phyloP scores from a whole-genome alignment of 73 alveolate genomes.

The Paraurostyla sp. region DNA sequence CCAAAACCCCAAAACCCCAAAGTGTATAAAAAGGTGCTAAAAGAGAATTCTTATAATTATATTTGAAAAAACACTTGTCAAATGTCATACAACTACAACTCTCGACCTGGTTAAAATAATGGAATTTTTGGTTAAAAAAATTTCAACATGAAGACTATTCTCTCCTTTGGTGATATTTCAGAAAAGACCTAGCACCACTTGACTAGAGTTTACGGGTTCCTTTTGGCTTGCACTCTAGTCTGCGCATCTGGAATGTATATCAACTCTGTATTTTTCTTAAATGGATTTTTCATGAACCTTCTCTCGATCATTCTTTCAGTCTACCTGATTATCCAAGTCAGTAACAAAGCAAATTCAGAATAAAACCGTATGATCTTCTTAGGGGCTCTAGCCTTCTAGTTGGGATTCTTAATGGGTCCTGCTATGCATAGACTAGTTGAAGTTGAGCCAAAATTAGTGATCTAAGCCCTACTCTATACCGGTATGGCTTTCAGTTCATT shows the following conservation, averaged over 20 bases:
- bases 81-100: not conserved
- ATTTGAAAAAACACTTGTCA: not conserved
- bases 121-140: not conserved
- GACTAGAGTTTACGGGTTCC: slow-evolving; percentile 19
- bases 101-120: not conserved
- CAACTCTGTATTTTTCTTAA: not conserved
- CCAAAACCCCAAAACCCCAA: too few relatives aligned
- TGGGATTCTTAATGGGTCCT: slow-evolving; percentile 56
- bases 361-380: not conserved
- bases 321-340: not conserved
- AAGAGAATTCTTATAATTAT: not conserved
- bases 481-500: slow-evolving; percentile 72
- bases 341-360: not conserved
- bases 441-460: slow-evolving; percentile 64
- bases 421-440: not conserved
- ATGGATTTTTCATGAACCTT: slow-evolving; percentile 17
- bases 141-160: not conserved
- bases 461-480: slow-evolving; percentile 74
- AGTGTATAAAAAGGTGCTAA: too few relatives aligned
- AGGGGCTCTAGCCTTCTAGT: slow-evolving; percentile 43
- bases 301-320: not conserved
- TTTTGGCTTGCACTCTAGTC: not conserved
- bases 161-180: slow-evolving; percentile 13
- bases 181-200: slow-evolving; percentile 37
- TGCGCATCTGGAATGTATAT: slow-evolving; percentile 51